Base-by-base conservation (phyloP, 805 yeast species). In the Ascoidea asiatica region DNA sequence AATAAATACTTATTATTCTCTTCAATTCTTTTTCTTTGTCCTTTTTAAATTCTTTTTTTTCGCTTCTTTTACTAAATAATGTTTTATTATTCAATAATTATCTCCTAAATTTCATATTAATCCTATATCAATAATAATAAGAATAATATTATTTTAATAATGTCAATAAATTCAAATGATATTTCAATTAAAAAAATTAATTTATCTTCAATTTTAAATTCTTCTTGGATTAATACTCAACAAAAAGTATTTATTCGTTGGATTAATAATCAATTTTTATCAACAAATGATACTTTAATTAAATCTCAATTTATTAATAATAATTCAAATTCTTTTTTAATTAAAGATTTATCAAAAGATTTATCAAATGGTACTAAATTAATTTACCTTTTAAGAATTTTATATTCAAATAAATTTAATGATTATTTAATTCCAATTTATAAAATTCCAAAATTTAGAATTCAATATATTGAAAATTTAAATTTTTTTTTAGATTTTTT, bases 221-320 rank as follows among this genome's bases (percentile, higher is more conserved):
- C n/a, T n/a, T n/a, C n/a, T 18, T 72, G 78, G 77, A 63, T 66
- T 18, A 50, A 55, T 19, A 56, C 63, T 33, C 78, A 73, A 53
- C 65, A 70, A 40, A 65, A 64, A 50, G 67, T 75, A n/a, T 67
- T 73, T 63, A 50, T 66, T 18, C 57, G 74, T 46, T 74, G 79
- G 78, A 56, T 73, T 38, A 69, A 69, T 48, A 50, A 64, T 33
- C 70, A 69, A 49, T 48, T 69, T 19, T 36, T 43, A 21, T 21
- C 41, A 11, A 47, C 45, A 3, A 36, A 45, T 3, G 52, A 52
- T 19, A 46, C 55, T 1, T 39, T 47, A 18, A 52, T 67, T 20
- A 37, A 46, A 2, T 52, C 11, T 17, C 4, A 37, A 2, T 33
- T 23, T 8, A 33, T 29, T 29, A 29, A 3, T 11, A 29, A 8